Base-by-base conservation (phyloP, 768 basidiomycete genomes). In the Leccinum incarnatum region DNA sequence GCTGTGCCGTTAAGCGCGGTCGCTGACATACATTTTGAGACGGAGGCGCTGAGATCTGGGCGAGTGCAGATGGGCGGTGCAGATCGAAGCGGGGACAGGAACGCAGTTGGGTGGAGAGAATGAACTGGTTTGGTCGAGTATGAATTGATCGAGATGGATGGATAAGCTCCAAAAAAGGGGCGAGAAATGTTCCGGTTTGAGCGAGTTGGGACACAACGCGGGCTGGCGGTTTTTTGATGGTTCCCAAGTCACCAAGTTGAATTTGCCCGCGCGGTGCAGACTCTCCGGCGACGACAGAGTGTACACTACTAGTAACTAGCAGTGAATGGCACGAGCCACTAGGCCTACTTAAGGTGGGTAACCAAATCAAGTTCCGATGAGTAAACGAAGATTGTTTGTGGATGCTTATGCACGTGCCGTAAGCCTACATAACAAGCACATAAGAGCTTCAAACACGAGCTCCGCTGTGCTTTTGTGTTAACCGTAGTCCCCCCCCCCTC, bases 391-490 rank as follows among this genome's bases (percentile, higher is more conserved):
- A 60, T 73, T 73, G 72, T 73, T 73, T 73, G 72, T 65, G 23
- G 59, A 56, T 73, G 72, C 72, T 73, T 73, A 73, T 70, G 59
- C 73, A 59, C 64, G 64, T 73, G 72, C 72, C 73, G 72, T 73
- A 73, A 73, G 65, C 56, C 57, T 65, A 69, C 57, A 67, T 71
- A 73, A 74, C 69, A 72, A 74, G 64, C 67, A 65, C 67, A 65
- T 65, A 67, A 73, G 69, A 74, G 63, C 66, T 65, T 69, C 61
- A 67, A 71, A 69, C 73, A 72, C 73, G 71, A 70, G 69, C 64
- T 58, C 67, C 57, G 60, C 65, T 64, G 72, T 69, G 65, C 69
- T 63, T 63, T 57, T 53, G 61, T 63, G 60, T 64, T 54, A 50
- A 23, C 51, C 51, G n/a, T 29, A 63, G 50, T 68, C 58, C 60